A percentile compares a stretch with the other conserved stretches of the same genome.
These are phyloP conservation scores for Juglanconis sp. DNA, from an alignment of 2,329 filamentous ascomycete genomes.

Conservation along the genomic window DNA sequence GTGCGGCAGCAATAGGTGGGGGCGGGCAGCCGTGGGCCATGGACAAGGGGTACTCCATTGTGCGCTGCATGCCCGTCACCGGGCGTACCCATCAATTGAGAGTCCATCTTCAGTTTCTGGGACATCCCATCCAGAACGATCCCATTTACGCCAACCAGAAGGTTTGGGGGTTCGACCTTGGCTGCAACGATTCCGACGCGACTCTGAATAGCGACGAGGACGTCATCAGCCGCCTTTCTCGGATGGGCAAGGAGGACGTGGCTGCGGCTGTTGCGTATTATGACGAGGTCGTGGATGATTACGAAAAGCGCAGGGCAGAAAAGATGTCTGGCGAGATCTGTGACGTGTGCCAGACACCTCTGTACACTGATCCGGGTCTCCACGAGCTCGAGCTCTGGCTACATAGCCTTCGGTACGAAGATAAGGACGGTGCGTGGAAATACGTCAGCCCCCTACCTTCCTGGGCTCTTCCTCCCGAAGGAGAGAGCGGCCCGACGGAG, in stretches of 20 bases:
- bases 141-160: conserved; percentile 94
- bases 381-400: conserved; percentile 93
- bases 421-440: conserved; percentile 77
- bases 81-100: conserved; percentile 93
- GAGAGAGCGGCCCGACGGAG: conserved; percentile 67
- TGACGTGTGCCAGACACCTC: conserved; percentile 75
- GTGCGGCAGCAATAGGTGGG: conserved; percentile 10
- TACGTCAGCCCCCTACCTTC: conserved; percentile 80
- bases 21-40: conserved; percentile 40
- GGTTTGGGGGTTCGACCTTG: conserved; percentile 83
- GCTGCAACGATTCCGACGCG: conserved; percentile 62
- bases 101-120: conserved; percentile 90
- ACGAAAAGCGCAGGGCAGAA: conserved; percentile 87
- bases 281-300: conserved; percentile 87
- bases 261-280: conserved; percentile 90
- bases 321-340: conserved; percentile 86
- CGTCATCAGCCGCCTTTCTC: conserved; percentile 77
- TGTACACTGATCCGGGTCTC: conserved; percentile 87
- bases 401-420: conserved; percentile 87
- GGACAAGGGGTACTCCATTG: conserved; percentile 86
- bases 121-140: conserved; percentile 94
- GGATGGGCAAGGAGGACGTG: conserved; percentile 92
- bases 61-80: conserved; percentile 88
- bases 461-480: conserved; percentile 82
- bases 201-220: conserved; percentile 77